Percentiles rank a stretch among this genome's conserved stretches.
phyloP scores from a whole-genome alignment of 1,284 basidiomycete species.

The Ceratobasidium sp. region DNA sequence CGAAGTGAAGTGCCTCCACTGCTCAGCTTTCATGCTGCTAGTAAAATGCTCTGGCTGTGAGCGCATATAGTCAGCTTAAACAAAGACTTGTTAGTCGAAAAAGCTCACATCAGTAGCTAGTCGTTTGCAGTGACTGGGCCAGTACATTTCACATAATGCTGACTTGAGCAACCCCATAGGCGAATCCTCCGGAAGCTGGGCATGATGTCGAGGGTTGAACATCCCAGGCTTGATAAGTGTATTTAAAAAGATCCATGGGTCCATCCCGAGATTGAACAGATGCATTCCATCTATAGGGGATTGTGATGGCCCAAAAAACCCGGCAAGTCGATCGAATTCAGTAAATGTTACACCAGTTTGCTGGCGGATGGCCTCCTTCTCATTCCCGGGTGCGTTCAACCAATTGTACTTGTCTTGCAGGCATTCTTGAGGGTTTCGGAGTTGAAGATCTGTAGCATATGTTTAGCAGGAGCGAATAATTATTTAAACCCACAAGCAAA shows the following conservation, averaged over 20 bases:
- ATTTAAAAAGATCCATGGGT: background rate
- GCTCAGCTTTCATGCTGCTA: background rate
- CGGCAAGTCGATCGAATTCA: background rate
- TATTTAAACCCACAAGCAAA: background rate
- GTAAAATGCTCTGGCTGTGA: background rate
- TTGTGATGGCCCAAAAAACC: background rate
- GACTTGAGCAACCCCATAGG: background rate
- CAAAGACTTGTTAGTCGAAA: background rate
- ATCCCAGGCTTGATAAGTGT: conserved; percentile 5
- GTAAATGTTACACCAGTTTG: background rate
- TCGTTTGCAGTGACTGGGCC: background rate
- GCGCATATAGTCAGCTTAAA: background rate
- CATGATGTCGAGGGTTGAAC: background rate
- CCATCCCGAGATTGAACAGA: background rate
- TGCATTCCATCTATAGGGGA: conserved; percentile 22
- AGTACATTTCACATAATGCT: background rate
- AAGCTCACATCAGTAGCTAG: background rate
- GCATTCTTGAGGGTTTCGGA: background rate
- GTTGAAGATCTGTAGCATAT: background rate
- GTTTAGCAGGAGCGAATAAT: background rate
- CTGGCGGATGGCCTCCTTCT: background rate
- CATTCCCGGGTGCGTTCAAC: background rate
- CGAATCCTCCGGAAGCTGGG: background rate
- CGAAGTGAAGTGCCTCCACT: background rate
- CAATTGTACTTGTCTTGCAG: background rate